A percentile compares a stretch with the other conserved stretches of the same genome.
Evolutionary conservation across 2,329 filamentous ascomycete species (phyloP).

Genomic region (Xylaria sp.): DNA sequence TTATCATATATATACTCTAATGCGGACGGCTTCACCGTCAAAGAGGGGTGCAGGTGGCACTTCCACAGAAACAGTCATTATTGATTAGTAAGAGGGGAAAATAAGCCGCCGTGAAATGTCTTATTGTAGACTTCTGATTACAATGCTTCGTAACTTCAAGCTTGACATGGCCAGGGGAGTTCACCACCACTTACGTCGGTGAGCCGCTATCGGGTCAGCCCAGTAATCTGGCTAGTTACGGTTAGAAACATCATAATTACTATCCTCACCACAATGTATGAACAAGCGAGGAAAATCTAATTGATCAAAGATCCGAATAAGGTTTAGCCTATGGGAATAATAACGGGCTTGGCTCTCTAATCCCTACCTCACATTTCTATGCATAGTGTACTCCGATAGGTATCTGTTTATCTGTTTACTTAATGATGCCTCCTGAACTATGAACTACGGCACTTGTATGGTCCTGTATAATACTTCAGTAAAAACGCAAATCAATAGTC

Average conservation of each 20-base stretch:
- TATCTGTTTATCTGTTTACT: not conserved
- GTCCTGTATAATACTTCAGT: no score
- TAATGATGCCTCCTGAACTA: no score
- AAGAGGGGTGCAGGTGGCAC: not conserved
- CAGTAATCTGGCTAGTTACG: no score
- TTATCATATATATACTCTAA: not conserved
- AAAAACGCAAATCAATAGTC: no score
- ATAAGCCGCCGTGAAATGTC: no score
- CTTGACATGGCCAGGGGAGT: not conserved
- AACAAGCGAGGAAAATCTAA: not conserved
- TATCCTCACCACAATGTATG: not conserved
- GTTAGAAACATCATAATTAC: no score
- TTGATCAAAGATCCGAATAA: not conserved
- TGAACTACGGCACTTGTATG: no score
- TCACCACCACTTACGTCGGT: not conserved
- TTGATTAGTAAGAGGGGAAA: not conserved
- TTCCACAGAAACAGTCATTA: constrained; percentile 5
- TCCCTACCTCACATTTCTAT: no score
- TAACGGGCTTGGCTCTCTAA: no score
- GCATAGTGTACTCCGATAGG: no score
- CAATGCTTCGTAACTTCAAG: not conserved
- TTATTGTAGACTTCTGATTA: no score
- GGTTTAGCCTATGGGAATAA: no score
- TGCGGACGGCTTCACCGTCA: constrained; percentile 1
- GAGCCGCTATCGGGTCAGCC: not conserved